phyloP scores from a whole-genome alignment of 805 yeast species.

The Starmerella etchellsii region DNA sequence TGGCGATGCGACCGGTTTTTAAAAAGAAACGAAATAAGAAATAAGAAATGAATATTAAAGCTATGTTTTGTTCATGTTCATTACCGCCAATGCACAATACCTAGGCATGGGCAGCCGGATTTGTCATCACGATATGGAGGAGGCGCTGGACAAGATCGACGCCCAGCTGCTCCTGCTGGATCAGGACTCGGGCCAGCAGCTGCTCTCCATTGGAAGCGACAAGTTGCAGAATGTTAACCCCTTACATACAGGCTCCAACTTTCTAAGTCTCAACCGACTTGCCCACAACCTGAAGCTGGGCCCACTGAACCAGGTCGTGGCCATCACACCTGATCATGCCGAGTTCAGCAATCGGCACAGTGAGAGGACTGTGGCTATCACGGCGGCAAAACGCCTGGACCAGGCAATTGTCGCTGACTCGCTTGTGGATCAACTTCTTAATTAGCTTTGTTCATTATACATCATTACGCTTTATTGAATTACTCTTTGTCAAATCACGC shows the following conservation, averaged over 20 bases:
- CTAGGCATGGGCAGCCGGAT: not conserved
- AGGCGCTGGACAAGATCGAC: constrained; percentile 4
- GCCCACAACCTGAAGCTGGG: constrained; percentile 17
- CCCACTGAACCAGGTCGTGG: constrained; percentile 13
- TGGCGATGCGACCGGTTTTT: no score
- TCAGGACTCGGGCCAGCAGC: constrained; percentile 7
- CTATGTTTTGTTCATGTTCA: no score
- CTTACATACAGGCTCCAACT: constrained; percentile 4
- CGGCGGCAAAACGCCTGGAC: constrained; percentile 7
- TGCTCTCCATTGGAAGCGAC: not conserved
- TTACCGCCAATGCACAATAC: no score
- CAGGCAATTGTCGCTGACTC: constrained; percentile 10
- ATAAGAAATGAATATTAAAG: no score
- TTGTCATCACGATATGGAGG: constrained; percentile 7
- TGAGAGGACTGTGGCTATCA: constrained; percentile 2
- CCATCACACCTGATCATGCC: constrained; percentile 5
- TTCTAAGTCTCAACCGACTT: constrained; percentile 11
- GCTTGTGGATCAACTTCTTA: constrained; percentile 2
- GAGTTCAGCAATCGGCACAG: constrained; percentile 2
- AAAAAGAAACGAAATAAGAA: no score
- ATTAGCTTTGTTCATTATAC: not conserved
- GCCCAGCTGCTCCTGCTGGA: constrained; percentile 11
- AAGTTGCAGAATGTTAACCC: not conserved
- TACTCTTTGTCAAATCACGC: not conserved
- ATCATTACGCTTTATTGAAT: not conserved